These are phyloP conservation scores for Claviceps sp. DNA, from an alignment of 2,329 filamentous ascomycete genomes.

Conservation along the genomic window DNA sequence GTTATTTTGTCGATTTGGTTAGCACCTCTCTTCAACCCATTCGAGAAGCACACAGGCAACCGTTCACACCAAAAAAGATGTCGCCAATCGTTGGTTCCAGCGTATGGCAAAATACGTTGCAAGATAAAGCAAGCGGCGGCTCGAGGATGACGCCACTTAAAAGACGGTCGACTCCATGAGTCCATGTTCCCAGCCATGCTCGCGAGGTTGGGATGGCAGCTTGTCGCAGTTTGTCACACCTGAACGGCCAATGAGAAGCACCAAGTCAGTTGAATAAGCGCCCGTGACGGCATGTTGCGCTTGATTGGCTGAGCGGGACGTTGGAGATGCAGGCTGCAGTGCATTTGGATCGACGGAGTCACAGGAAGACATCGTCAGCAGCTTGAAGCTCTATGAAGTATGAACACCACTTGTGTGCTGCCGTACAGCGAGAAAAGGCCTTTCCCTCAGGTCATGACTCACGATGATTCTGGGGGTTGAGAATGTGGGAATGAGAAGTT, in stretches of 20 bases:
- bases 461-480: too few species aligned
- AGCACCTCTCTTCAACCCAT: neutral
- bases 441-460: too few species aligned
- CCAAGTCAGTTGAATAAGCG: slow-evolving; percentile 16
- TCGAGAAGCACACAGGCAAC: neutral
- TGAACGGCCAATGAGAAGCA: slow-evolving; percentile 15
- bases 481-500: too few species aligned
- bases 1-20: neutral
- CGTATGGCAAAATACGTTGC: neutral
- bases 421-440: too few species aligned
- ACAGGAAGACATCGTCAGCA: neutral
- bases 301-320: slow-evolving; percentile 15
- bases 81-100: neutral
- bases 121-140: neutral
- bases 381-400: too few species aligned
- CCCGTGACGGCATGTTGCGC: slow-evolving; percentile 13
- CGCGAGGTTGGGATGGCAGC: neutral
- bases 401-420: too few species aligned
- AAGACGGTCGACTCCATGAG: neutral
- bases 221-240: slow-evolving; percentile 5
- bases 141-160: slow-evolving; percentile 10
- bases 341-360: slow-evolving; percentile 13
- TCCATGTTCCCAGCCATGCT: neutral
- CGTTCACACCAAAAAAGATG: neutral
- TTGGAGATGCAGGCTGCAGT: slow-evolving; percentile 8